Evolutionary conservation across 495 filamentous ascomycete genomes (phyloP).

Genomic region (Daldinia loculata): DNA sequence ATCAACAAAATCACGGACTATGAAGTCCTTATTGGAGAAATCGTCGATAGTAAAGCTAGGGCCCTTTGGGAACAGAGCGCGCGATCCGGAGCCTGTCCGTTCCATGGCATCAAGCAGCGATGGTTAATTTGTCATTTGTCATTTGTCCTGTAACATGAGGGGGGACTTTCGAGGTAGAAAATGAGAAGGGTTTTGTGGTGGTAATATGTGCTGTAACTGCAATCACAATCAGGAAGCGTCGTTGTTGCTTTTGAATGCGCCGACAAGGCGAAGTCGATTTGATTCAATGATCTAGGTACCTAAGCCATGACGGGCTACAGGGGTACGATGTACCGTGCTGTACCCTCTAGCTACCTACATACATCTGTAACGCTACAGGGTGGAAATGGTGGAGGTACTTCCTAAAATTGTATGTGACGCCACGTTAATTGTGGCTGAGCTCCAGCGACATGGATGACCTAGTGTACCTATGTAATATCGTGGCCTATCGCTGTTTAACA

Average conservation of each 20-base stretch:
- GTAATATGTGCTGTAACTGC: neutral
- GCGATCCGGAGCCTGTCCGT: constrained; percentile 55
- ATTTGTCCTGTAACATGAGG: constrained; percentile 19
- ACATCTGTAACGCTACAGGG: neutral
- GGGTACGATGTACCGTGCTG: neutral
- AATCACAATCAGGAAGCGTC: constrained; percentile 11
- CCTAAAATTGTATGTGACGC: neutral
- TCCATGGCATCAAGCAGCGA: constrained; percentile 49
- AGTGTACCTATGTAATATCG: neutral
- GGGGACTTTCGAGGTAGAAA: too few relatives aligned
- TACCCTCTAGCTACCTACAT: too few relatives aligned
- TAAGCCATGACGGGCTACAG: constrained; percentile 5
- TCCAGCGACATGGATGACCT: neutral
- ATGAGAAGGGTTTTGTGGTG: neutral
- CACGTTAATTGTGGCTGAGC: constrained; percentile 24
- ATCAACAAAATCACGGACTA: constrained; percentile 97
- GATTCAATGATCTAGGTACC: neutral
- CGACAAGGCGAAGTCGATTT: constrained; percentile 8
- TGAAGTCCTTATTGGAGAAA: constrained; percentile 93
- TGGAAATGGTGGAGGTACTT: neutral
- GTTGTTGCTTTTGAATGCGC: constrained; percentile 14
- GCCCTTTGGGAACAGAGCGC: constrained; percentile 77
- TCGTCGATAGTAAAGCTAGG: constrained; percentile 86
- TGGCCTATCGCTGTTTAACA: constrained; percentile 27
- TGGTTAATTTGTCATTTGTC: neutral